phyloP scores from a whole-genome alignment of 345 rosid genomes.

The Citrus glauca region DNA sequence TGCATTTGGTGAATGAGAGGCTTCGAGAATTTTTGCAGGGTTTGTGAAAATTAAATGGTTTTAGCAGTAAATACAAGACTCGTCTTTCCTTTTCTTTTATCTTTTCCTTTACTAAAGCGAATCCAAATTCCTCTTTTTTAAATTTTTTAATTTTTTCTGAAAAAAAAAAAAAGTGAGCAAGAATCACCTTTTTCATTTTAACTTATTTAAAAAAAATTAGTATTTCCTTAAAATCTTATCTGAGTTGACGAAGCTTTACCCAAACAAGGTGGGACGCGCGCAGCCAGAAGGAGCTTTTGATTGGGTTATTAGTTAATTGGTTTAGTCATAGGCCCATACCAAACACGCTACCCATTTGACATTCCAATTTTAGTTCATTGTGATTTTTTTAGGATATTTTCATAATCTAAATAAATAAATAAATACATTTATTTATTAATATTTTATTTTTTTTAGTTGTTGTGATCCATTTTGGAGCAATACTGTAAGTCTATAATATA shows the following conservation, averaged over 20 bases:
- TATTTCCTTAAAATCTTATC: no score
- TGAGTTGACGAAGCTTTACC: background rate
- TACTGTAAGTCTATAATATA: no score
- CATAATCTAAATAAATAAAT: background rate
- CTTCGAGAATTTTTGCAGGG: background rate
- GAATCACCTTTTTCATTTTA: background rate
- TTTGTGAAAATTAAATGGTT: background rate
- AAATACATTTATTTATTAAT: no score
- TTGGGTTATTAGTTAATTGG: background rate
- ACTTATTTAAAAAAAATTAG: background rate
- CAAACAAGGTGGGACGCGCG: background rate
- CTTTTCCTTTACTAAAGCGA: background rate
- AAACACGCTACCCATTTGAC: background rate
- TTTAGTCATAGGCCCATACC: background rate
- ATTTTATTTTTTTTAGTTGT: background rate
- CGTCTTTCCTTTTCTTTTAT: background rate
- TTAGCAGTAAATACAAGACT: background rate
- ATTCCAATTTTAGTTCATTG: background rate
- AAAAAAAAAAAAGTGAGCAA: background rate
- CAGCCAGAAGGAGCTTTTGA: background rate
- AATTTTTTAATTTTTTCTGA: background rate
- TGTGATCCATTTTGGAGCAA: background rate
- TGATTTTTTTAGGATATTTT: background rate
- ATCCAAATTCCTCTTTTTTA: background rate
- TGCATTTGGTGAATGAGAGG: constrained; percentile 10